Percentiles rank a stretch among this genome's conserved stretches.
Conservation (phyloP, 1,284 basidiomycete genomes). For the Sporisorium reilianum region DNA sequence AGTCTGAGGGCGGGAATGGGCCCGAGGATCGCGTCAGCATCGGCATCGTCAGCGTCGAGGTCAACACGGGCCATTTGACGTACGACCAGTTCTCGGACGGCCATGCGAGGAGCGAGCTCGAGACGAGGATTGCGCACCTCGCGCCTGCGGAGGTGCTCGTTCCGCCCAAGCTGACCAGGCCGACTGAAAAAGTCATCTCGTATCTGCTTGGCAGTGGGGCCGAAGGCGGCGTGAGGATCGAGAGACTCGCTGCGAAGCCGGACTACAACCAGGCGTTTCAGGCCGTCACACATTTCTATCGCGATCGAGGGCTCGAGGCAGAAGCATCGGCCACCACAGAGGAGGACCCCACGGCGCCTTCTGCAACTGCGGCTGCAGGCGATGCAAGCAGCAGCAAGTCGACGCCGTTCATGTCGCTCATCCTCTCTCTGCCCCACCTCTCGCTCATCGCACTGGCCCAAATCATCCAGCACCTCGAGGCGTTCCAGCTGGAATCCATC, state of each 20-base stretch:
- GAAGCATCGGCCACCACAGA: neutral
- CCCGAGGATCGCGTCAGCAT: constrained; percentile 76
- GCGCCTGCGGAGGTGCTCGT: constrained; percentile 86
- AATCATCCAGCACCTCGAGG: constrained; percentile 80
- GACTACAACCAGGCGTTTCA: constrained; percentile 81
- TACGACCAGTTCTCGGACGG: constrained; percentile 80
- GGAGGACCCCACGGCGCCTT: neutral
- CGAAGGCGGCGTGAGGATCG: constrained; percentile 72
- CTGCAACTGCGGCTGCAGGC: constrained; percentile 41
- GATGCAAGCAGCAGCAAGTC: neutral
- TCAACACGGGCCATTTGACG: constrained; percentile 88
- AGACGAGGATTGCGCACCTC: constrained; percentile 65
- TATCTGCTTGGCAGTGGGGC: constrained; percentile 73
- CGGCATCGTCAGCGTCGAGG: constrained; percentile 83
- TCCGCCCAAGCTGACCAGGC: constrained; percentile 75
- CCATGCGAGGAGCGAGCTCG: constrained; percentile 58
- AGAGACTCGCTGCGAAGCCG: constrained; percentile 76
- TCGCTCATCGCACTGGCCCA: constrained; percentile 83
- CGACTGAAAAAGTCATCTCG: constrained; percentile 81
- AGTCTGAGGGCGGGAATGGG: constrained; percentile 73
- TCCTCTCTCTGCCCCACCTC: constrained; percentile 62
- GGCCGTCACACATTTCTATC: constrained; percentile 79
- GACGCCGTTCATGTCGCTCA: constrained; percentile 26
- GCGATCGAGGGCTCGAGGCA: constrained; percentile 13
- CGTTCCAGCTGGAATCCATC: constrained; percentile 76